Base-by-base conservation (phyloP, 306 rosid species). In the Leucaena leucocephala region DNA sequence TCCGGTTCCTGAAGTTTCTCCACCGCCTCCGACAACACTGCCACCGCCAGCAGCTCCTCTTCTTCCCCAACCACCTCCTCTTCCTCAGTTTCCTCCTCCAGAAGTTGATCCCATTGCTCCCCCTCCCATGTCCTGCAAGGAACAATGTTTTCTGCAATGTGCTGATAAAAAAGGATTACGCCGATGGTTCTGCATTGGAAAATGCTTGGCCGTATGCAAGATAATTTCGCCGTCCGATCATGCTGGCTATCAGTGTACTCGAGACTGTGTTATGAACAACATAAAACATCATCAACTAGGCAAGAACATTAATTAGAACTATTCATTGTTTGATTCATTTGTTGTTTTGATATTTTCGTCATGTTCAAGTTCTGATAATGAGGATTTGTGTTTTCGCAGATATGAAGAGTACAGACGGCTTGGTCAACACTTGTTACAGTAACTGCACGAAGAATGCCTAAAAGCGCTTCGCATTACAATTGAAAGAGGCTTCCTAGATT, bases 191-290 rank as follows among this genome's bases (percentile, higher is more conserved):
- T 77, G 81, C 81, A 54, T 67, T 27, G 75, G n/a, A 35, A 27
- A 17, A 16, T 76, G 80, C 19, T n/a, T 63, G 63, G 64, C 40
- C 4, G 21, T 48, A 22, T 76, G 72, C 80, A 46, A 22, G 71
- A 75, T 62, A 42, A 76, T 63, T 9, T 36, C 48, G 49, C 40
- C 80, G 13, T 38, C 38, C 0, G 64, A 52, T 52, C 19, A 52
- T 52, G 7, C 58, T 8, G 21, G 8, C 22, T 54, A 54, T 7
- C 11, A 54, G 1, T 54, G 59, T n/a, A 54, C 59, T n/a, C n/a
- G 59, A 54, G 59, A n/a, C 27, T 54, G 59, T 54, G 59, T 54
- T 54, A n/a, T 54, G 9, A 7, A 54, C 59, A n/a, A 6, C 22
- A 4, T 54, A 27, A 27, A 27, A 27, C 22, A 54, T 27, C 59